Percentiles rank a stretch among this genome's conserved stretches.
Conservation (phyloP, 495 filamentous ascomycete genomes). For the Neurospora sp. region DNA sequence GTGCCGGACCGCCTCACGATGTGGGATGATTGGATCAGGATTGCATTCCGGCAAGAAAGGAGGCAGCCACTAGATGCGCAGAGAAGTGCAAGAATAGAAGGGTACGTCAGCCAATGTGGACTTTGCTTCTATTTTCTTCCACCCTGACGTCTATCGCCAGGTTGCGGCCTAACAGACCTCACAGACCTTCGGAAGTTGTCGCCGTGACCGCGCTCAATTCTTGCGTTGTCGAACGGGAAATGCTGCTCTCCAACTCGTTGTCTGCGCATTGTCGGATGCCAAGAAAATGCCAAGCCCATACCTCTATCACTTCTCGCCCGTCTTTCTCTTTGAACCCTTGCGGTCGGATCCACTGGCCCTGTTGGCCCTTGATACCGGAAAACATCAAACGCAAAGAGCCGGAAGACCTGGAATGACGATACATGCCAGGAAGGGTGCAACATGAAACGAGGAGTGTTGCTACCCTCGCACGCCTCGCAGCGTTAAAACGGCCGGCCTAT, state of each 20-base stretch:
- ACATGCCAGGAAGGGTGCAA: background rate
- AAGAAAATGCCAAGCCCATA: background rate
- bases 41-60: background rate
- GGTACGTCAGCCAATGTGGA: background rate
- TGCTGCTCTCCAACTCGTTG: background rate
- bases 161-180: background rate
- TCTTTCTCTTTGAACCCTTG: background rate
- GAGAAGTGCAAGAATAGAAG: background rate
- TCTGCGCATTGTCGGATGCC: background rate
- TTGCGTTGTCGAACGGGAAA: background rate
- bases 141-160: background rate
- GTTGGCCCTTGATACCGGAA: background rate
- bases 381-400: background rate
- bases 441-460: background rate
- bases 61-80: background rate
- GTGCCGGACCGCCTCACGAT: background rate
- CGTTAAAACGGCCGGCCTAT: background rate
- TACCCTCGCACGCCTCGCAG: background rate
- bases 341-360: background rate
- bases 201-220: background rate
- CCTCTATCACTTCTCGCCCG: background rate
- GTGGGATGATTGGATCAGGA: background rate
- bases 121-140: background rate
- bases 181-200: background rate
- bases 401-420: constrained; percentile 1